Conservation (phyloP, 768 basidiomycete genomes). For the Gloeopeniophorella convolvens region DNA sequence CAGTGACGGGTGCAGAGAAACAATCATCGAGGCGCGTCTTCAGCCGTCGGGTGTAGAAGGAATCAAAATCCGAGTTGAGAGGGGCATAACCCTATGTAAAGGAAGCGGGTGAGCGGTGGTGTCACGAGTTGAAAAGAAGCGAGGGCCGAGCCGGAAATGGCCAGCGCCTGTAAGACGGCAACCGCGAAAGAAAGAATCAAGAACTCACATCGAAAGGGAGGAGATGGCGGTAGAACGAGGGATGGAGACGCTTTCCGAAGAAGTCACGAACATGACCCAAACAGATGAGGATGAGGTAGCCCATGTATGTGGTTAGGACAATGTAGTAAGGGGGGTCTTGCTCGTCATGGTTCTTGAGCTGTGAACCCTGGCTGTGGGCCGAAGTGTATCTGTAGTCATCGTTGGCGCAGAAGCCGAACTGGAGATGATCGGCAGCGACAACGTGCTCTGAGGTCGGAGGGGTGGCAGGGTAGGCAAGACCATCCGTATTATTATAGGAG, state of each 20-base stretch:
- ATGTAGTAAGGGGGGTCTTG: slow-evolving; percentile 92
- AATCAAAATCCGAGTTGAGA: slow-evolving; percentile 96
- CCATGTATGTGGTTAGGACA: slow-evolving; percentile 85
- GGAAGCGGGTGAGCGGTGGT: slow-evolving; percentile 6
- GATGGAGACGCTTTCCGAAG: slow-evolving; percentile 76
- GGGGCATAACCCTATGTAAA: slow-evolving; percentile 82
- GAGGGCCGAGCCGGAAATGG: not conserved
- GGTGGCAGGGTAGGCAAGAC: slow-evolving; percentile 51
- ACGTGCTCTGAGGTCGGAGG: slow-evolving; percentile 79
- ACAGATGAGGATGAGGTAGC: slow-evolving; percentile 87
- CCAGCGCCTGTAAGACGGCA: not conserved
- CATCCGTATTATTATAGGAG: slow-evolving; percentile 39
- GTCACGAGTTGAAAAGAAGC: slow-evolving; percentile 4
- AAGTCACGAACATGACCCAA: slow-evolving; percentile 95
- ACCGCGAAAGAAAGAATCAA: slow-evolving; percentile 6
- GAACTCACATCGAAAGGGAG: slow-evolving; percentile 75
- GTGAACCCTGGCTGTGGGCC: slow-evolving; percentile 45
- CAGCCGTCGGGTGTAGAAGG: slow-evolving; percentile 95
- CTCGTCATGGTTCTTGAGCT: slow-evolving; percentile 51
- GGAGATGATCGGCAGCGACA: slow-evolving; percentile 75
- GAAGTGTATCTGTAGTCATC: slow-evolving; percentile 66
- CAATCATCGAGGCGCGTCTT: slow-evolving; percentile 94
- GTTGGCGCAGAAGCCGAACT: slow-evolving; percentile 89
- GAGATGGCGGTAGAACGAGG: slow-evolving; percentile 69
- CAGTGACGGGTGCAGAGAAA: slow-evolving; percentile 87